Evolutionary conservation across 805 yeast genomes (phyloP).

Genomic region (Tetrapisispora taiwanensis): DNA sequence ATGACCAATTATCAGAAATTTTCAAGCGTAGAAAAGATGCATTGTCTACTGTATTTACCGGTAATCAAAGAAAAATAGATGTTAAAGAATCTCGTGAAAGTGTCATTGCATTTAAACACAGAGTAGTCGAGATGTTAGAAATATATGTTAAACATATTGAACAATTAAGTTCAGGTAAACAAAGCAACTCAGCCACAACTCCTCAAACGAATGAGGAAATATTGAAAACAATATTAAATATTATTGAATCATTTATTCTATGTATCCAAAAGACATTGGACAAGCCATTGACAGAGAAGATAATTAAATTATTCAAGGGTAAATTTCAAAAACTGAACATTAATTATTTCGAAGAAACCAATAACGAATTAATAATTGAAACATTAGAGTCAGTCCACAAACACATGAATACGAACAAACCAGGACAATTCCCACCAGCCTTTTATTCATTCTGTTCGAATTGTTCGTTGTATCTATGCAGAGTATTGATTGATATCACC

Average conservation of each 20-base stretch:
- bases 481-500: slow-evolving; percentile 35
- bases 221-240: slow-evolving; percentile 32
- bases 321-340: slow-evolving; percentile 44
- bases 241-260: slow-evolving; percentile 46
- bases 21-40: slow-evolving; percentile 76
- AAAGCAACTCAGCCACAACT: too few species aligned
- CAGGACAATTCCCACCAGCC: slow-evolving; percentile 29
- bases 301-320: slow-evolving; percentile 58
- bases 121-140: slow-evolving; percentile 71
- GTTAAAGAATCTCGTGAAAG: slow-evolving; percentile 71
- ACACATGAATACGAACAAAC: slow-evolving; percentile 28
- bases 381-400: slow-evolving; percentile 35
- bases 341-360: slow-evolving; percentile 4
- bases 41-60: slow-evolving; percentile 42
- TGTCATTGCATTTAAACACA: slow-evolving; percentile 65
- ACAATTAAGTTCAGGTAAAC: slow-evolving; percentile 10
- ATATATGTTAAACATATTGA: slow-evolving; percentile 42
- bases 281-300: slow-evolving; percentile 58
- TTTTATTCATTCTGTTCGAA: slow-evolving; percentile 52
- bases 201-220: not conserved
- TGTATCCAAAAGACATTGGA: slow-evolving; percentile 62
- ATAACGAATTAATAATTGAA: slow-evolving; percentile 10
- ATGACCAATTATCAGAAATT: slow-evolving; percentile 69
- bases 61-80: slow-evolving; percentile 60
- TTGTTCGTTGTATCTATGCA: slow-evolving; percentile 43